Evolutionary conservation across 108 stramenopile species (phyloP), one percentile per base, ranked within the genome.

Genomic region (Skeletonema grethae): DNA sequence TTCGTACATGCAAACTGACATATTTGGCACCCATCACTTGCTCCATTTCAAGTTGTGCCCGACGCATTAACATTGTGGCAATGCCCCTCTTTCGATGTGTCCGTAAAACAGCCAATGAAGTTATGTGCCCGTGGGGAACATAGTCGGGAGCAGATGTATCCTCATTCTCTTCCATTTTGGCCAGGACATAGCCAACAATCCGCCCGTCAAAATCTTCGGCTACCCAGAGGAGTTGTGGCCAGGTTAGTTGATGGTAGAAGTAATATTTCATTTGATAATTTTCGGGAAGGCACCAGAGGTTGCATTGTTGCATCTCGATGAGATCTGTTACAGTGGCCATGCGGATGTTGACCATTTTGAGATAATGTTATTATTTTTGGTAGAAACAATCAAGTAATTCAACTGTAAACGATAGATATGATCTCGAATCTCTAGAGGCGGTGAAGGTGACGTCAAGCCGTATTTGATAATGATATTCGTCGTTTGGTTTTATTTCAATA

Each of bases 221-320:
- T 18, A 99, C 99, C 91, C 96, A 96, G 6, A 98, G 87, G 13
- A 99, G 85, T 67, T 99, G 98, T 15, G 99, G 99, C 98, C 99
- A 99, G 31, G 94, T 90, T 18, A 99, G 84, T 39, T 96, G 73
- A 64, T 99, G 98, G 85, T 99, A 99, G 32, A 98, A 92, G 77
- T 99, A 99, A 73, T 99, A 99, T 39, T 82, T 82, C 82, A 98
- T 87, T 86, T 97, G 95, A 69, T 99, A 99, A 82, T 99, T 99
- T 76, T 99, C 99, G 31, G 99, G 99, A 53, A 99, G 85, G 79
- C 99, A 99, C 97, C 97, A 98, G 30, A 99, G 85, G 76, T 99
- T 99, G 53, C 96, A 93, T 39, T 86, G 95, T 75, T 99, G 98
- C 90, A 99, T 98, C 72, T 95, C 92, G 25, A 98, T 73, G 67